phyloP scores from a whole-genome alignment of 805 yeast genomes.

The Lipomyces spencermartinsiae region DNA sequence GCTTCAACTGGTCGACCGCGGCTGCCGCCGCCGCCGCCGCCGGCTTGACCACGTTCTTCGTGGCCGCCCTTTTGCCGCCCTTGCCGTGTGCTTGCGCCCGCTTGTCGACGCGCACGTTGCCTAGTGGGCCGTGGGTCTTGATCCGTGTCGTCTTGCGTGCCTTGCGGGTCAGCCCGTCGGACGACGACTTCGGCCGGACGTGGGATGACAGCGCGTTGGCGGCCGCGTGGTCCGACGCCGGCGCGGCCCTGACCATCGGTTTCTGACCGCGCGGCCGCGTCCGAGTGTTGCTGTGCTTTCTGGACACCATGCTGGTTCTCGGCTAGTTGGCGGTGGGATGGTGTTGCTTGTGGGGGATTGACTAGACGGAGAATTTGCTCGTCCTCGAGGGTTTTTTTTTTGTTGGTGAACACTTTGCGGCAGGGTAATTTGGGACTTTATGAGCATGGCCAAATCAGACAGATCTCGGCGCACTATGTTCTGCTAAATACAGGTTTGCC shows the following conservation, averaged over 20 bases:
- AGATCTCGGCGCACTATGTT: too few species aligned
- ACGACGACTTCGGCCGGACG: slow-evolving; percentile 12
- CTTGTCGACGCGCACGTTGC: slow-evolving; percentile 31
- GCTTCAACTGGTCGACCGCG: slow-evolving; percentile 42
- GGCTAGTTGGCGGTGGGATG: too few species aligned
- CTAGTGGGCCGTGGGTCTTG: slow-evolving; percentile 32
- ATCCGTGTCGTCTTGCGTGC: slow-evolving; percentile 18
- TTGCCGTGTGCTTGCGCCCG: not conserved
- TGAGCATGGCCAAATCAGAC: not conserved
- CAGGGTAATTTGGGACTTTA: not conserved
- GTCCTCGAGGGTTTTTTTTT: not conserved
- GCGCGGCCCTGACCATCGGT: slow-evolving; percentile 34
- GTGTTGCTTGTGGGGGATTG: too few species aligned
- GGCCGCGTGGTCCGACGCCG: slow-evolving; percentile 23
- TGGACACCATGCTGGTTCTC: slow-evolving; percentile 24
- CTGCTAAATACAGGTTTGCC: too few species aligned
- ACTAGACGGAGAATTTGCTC: not conserved
- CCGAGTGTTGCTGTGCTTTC: slow-evolving; percentile 3
- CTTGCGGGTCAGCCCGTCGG: slow-evolving; percentile 20
- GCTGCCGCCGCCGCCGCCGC: slow-evolving; percentile 32
- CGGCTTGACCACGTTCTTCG: slow-evolving; percentile 22
- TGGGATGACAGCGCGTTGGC: slow-evolving; percentile 33
- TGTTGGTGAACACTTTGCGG: not conserved
- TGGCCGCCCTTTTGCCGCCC: slow-evolving; percentile 17
- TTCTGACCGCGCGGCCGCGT: slow-evolving; percentile 34